phyloP scores from a whole-genome alignment of 208 protist genomes.

The Wallacemonas sp. region DNA sequence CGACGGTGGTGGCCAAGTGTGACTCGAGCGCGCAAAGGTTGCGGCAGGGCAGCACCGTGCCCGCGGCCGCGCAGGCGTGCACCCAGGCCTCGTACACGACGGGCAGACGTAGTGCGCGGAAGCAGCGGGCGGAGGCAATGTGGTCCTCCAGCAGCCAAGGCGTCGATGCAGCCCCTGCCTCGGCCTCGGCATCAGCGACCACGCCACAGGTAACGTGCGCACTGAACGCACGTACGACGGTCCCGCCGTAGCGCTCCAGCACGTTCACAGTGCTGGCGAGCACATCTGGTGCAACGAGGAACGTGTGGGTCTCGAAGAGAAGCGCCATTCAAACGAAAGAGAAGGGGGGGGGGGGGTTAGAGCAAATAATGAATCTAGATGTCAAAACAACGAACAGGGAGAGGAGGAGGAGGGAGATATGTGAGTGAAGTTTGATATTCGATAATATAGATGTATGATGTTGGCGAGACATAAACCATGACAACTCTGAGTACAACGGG shows the following conservation, averaged over 20 bases:
- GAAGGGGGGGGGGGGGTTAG: too few species aligned
- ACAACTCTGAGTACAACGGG: too few species aligned
- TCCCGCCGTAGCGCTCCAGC: conserved; percentile 41
- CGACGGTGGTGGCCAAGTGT: neutral
- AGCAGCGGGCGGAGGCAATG: conserved; percentile 9
- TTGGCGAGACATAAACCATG: too few species aligned
- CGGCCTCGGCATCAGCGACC: conserved; percentile 19
- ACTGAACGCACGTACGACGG: conserved; percentile 34
- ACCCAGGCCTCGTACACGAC: conserved; percentile 64
- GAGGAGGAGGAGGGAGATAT: too few species aligned
- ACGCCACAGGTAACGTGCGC: conserved; percentile 40
- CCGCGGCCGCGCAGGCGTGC: conserved; percentile 30
- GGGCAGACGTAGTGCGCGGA: conserved; percentile 44
- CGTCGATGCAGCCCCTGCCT: too few species aligned
- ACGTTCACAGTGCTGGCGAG: conserved; percentile 33
- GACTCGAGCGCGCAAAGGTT: conserved; percentile 1
- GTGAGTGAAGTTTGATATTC: too few species aligned
- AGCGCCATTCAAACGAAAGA: conserved; percentile 12
- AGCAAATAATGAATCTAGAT: too few species aligned
- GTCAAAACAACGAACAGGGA: too few species aligned
- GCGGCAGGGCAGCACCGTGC: conserved; percentile 5
- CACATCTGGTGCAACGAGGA: conserved; percentile 38
- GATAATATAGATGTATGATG: too few species aligned
- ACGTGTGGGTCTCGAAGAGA: conserved; percentile 41
- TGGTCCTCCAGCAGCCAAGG: neutral